A percentile compares a stretch with the other conserved stretches of the same genome.
Conservation (phyloP, 441 rosid species). For the Erodium texanum region DNA sequence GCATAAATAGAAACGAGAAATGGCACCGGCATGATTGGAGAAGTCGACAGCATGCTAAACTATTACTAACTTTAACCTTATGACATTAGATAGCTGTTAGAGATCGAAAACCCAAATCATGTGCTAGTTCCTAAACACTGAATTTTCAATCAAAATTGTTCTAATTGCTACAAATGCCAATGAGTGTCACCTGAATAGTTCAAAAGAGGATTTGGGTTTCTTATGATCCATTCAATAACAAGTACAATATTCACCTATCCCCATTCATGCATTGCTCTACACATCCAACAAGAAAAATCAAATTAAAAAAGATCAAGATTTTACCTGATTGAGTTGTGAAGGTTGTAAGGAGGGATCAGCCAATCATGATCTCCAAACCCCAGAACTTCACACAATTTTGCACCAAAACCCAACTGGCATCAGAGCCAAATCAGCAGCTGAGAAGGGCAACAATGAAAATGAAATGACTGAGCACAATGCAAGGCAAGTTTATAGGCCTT, state of each 20-base stretch:
- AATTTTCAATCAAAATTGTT: neutral
- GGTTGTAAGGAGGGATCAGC: conserved; percentile 2
- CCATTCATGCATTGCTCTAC: neutral
- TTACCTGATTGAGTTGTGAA: neutral
- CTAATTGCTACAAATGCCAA: neutral
- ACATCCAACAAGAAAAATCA: neutral
- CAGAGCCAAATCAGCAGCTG: neutral
- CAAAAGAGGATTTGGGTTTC: neutral
- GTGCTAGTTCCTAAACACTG: neutral
- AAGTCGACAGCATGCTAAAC: neutral
- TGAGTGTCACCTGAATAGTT: neutral
- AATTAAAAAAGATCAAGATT: neutral
- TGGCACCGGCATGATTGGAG: neutral
- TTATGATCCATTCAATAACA: neutral
- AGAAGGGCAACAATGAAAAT: neutral
- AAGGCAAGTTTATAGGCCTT: neutral
- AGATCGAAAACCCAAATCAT: neutral
- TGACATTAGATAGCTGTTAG: neutral
- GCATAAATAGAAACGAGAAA: neutral
- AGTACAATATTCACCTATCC: neutral
- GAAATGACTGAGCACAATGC: neutral
- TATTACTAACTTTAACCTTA: neutral
- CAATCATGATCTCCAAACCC: conserved; percentile 5
- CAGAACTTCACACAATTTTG: neutral
- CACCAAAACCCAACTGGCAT: conserved; percentile 1